A percentile compares a stretch with the other conserved stretches of the same genome.
Conservation (phyloP, 352 stramenopile species). For the Pythium monospermum region DNA sequence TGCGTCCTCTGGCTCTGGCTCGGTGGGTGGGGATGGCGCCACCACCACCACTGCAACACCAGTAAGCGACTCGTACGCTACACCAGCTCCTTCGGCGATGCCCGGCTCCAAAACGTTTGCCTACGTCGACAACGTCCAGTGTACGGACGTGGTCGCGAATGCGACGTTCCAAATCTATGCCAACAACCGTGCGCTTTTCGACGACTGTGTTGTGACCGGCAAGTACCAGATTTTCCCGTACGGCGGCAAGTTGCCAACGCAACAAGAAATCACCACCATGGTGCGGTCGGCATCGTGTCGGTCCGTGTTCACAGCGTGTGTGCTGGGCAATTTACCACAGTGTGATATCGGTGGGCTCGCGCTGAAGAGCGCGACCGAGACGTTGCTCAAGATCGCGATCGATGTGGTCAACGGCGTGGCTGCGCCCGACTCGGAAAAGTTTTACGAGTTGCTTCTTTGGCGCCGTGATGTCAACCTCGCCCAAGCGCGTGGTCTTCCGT, state of each 20-base stretch:
- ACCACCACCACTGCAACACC: background rate
- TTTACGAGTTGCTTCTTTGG: slow-evolving; percentile 50
- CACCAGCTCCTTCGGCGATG: slow-evolving; percentile 30
- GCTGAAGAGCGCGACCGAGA: slow-evolving; percentile 44
- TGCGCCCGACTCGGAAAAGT: slow-evolving; percentile 33
- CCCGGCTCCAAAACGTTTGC: slow-evolving; percentile 43
- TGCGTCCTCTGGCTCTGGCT: too few species aligned
- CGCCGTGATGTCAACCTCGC: slow-evolving; percentile 47
- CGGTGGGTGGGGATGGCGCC: background rate
- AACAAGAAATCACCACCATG: slow-evolving; percentile 49
- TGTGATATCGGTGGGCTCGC: slow-evolving; percentile 49
- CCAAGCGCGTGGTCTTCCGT: slow-evolving; percentile 30
- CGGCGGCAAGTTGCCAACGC: slow-evolving; percentile 35
- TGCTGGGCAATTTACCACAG: slow-evolving; percentile 39
- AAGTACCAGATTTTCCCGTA: slow-evolving; percentile 67
- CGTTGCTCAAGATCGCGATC: slow-evolving; percentile 56
- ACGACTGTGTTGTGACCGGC: slow-evolving; percentile 44
- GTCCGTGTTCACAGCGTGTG: slow-evolving; percentile 52
- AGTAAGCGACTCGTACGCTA: slow-evolving; percentile 11
- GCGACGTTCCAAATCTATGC: slow-evolving; percentile 48
- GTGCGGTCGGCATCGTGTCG: slow-evolving; percentile 37
- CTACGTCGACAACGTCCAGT: slow-evolving; percentile 33
- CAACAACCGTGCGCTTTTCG: slow-evolving; percentile 50
- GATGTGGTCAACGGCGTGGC: slow-evolving; percentile 31
- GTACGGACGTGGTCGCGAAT: slow-evolving; percentile 33